Percentiles rank a stretch among this genome's conserved stretches.
These are phyloP conservation scores for Noccaea bulbosa DNA, from an alignment of 345 rosid species.

Conservation along the genomic window DNA sequence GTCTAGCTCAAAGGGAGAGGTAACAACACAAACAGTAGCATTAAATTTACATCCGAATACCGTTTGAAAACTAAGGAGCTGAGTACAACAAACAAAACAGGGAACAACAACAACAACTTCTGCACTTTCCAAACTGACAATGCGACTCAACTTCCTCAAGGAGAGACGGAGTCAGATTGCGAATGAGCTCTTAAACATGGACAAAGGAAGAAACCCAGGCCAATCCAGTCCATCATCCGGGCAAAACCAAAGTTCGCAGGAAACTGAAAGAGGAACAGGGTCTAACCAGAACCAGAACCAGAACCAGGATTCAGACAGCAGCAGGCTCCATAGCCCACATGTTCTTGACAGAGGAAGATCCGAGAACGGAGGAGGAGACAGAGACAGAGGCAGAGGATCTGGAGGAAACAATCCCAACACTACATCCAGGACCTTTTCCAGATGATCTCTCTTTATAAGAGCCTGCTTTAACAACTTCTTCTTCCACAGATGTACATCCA, in stretches of 20 bases:
- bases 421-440: conserved; percentile 44
- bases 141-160: conserved; percentile 80
- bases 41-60: neutral
- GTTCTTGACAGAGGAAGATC: conserved; percentile 50
- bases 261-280: conserved; percentile 32
- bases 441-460: conserved; percentile 41
- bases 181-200: conserved; percentile 60
- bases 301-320: conserved; percentile 12
- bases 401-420: conserved; percentile 39
- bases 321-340: conserved; percentile 33
- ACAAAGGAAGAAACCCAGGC: conserved; percentile 48
- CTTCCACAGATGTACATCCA: conserved; percentile 39
- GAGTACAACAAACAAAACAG: conserved; percentile 52
- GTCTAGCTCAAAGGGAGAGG: conserved; percentile 71
- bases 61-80: conserved; percentile 14
- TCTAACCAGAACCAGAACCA: conserved; percentile 24
- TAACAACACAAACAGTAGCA: conserved; percentile 32
- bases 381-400: conserved; percentile 44
- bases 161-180: conserved; percentile 75
- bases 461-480: conserved; percentile 15
- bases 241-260: conserved; percentile 20
- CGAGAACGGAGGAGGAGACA: conserved; percentile 43
- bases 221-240: conserved; percentile 31
- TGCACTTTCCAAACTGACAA: conserved; percentile 78
- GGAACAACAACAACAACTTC: conserved; percentile 58